Evolutionary conservation across 305 asterid genomes (phyloP).

Genomic region (Striga hermonthica): DNA sequence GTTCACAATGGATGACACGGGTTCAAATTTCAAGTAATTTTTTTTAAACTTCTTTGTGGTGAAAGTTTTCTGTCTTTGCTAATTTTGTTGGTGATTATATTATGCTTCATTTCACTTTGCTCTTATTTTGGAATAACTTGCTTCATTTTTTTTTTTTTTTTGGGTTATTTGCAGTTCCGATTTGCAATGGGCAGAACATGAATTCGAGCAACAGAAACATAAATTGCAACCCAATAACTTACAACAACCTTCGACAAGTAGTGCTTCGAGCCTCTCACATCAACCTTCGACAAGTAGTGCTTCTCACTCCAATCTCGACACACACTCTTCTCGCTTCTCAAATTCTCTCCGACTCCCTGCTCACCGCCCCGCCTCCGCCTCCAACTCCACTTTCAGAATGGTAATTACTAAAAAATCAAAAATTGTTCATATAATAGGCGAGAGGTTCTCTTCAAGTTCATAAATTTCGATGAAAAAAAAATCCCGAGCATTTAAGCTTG

Average conservation of each 20-base stretch:
- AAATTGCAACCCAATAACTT: conserved; percentile 40
- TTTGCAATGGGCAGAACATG: conserved; percentile 86
- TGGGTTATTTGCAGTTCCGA: conserved; percentile 62
- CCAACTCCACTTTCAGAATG: too few species aligned
- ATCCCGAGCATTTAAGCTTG: too few species aligned
- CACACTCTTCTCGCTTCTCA: too few species aligned
- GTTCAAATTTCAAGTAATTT: conserved; percentile 65
- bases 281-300: conserved; percentile 89
- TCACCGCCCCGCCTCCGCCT: too few species aligned
- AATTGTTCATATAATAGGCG: too few species aligned
- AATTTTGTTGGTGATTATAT: conserved; percentile 3
- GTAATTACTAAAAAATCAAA: too few species aligned
- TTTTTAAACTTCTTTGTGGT: conserved; percentile 20
- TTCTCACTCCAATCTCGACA: too few species aligned
- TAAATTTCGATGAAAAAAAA: too few species aligned
- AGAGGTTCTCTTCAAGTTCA: too few species aligned
- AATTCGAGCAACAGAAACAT: conserved; percentile 76
- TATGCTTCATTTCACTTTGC: background rate
- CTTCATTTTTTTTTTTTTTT: background rate
- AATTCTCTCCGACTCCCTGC: too few species aligned
- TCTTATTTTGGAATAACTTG: too few species aligned
- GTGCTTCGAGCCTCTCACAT: conserved; percentile 56
- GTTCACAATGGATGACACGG: conserved; percentile 70
- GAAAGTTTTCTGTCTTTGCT: background rate
- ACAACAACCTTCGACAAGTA: conserved; percentile 44